Conservation (phyloP, 2,329 filamentous ascomycete species). For the Cryphonectria naterciae region DNA sequence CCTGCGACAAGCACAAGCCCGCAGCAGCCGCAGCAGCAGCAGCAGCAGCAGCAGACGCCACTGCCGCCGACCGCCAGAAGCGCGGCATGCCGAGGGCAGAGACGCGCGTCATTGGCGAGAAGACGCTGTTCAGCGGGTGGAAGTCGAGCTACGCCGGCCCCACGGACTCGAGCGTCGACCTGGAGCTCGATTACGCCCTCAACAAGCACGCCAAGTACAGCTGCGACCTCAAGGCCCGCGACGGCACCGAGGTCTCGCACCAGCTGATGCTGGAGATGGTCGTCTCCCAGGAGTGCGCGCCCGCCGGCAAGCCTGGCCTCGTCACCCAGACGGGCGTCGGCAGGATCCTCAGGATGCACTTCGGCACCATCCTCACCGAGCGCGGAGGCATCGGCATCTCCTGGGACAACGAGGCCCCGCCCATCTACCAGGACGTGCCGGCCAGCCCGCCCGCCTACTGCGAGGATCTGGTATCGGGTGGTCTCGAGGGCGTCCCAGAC, state of each 20-base stretch:
- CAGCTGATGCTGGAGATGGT: conserved; percentile 90
- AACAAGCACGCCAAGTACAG: conserved; percentile 63
- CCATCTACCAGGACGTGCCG: conserved; percentile 91
- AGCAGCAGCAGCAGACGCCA: conserved; percentile 42
- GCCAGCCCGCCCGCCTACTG: conserved; percentile 77
- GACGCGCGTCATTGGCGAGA: conserved; percentile 75
- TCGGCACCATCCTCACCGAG: conserved; percentile 80
- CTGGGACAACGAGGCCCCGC: conserved; percentile 96
- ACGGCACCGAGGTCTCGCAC: conserved; percentile 81
- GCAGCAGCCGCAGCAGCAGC: conserved; percentile 44
- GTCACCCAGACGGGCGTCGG: conserved; percentile 88
- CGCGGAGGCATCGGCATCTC: conserved; percentile 85
- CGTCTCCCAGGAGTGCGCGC: conserved; percentile 86
- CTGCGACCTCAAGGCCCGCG: conserved; percentile 76
- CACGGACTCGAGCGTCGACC: conserved; percentile 66
- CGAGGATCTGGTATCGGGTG: conserved; percentile 39
- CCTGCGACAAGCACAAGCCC: conserved; percentile 75
- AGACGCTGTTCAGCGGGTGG: conserved; percentile 86
- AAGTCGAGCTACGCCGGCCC: conserved; percentile 67
- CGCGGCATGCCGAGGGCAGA: conserved; percentile 78
- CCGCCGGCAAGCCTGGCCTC: conserved; percentile 67
- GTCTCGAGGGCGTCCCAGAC: conserved; percentile 40
- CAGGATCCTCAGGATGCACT: conserved; percentile 90
- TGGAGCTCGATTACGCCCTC: conserved; percentile 80
- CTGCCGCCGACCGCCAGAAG: conserved; percentile 38